These are phyloP conservation scores for Carallia brachiata DNA, from an alignment of 345 rosid species.

Conservation along the genomic window DNA sequence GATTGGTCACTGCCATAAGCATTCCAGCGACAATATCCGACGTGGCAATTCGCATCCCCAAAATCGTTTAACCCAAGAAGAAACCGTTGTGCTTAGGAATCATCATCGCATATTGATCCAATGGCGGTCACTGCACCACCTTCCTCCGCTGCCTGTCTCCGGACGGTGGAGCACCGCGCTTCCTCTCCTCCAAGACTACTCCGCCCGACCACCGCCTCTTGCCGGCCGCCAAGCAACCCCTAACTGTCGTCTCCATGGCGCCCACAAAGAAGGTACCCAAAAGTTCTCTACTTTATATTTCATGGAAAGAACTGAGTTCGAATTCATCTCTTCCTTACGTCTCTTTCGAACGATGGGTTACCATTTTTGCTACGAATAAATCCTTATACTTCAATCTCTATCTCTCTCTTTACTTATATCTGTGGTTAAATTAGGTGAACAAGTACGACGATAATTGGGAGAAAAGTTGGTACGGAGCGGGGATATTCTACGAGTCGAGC, in stretches of 20 bases:
- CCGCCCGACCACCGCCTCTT: constrained; percentile 15
- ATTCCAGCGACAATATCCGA: constrained; percentile 9
- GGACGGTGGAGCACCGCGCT: constrained; percentile 21
- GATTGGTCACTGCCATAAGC: constrained; percentile 24
- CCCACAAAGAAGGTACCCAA: constrained; percentile 61
- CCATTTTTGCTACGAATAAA: no score
- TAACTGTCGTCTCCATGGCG: constrained; percentile 76
- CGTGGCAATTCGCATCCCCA: constrained; percentile 25
- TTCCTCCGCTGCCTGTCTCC: constrained; percentile 43
- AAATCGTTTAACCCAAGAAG: background rate
- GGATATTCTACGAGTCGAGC: constrained; percentile 79
- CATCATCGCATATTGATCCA: constrained; percentile 12
- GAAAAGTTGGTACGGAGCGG: constrained; percentile 92
- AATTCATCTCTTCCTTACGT: no score
- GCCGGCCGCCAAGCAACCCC: constrained; percentile 30
- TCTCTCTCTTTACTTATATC: background rate
- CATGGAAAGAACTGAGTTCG: no score
- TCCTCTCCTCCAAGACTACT: constrained; percentile 31
- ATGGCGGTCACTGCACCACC: constrained; percentile 58
- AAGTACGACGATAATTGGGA: constrained; percentile 66
- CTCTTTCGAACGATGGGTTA: no score
- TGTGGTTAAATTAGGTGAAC: constrained; percentile 49
- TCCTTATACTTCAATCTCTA: no score
- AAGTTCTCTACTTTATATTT: background rate
- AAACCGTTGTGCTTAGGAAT: background rate